Conservation (phyloP, 352 stramenopile genomes). For the Globisporangium paddicum region DNA sequence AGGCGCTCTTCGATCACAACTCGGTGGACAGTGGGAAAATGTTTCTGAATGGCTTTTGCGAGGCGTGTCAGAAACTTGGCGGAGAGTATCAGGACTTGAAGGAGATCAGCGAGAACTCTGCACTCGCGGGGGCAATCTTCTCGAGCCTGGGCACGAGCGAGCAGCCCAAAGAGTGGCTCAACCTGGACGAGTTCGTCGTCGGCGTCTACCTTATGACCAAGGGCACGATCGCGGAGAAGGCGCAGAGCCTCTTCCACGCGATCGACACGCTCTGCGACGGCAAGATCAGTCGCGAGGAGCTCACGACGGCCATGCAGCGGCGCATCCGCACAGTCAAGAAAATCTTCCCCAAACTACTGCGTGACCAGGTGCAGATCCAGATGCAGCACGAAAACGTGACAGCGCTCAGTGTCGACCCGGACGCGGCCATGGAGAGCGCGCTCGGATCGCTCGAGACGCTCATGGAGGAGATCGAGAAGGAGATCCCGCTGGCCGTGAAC, state of each 20-base stretch:
- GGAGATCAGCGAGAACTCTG: constrained; percentile 52
- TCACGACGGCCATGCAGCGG: constrained; percentile 61
- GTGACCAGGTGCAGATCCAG: constrained; percentile 67
- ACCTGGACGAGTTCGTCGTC: constrained; percentile 75
- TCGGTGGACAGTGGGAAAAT: constrained; percentile 49
- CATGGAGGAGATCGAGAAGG: constrained; percentile 76
- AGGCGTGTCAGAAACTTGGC: constrained; percentile 52
- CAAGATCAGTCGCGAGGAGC: constrained; percentile 75
- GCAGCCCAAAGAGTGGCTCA: constrained; percentile 56
- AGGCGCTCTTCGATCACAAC: constrained; percentile 46
- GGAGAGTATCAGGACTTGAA: constrained; percentile 58
- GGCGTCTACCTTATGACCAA: constrained; percentile 82
- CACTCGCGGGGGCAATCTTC: constrained; percentile 68
- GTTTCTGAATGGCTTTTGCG: constrained; percentile 56
- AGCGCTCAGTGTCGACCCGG: constrained; percentile 27
- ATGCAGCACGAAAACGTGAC: constrained; percentile 40
- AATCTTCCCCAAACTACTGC: constrained; percentile 69
- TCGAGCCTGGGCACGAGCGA: constrained; percentile 60
- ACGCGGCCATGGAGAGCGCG: constrained; percentile 49
- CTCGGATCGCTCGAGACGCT: constrained; percentile 57
- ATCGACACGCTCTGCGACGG: constrained; percentile 63
- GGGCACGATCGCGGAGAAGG: constrained; percentile 75
- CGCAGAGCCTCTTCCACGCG: constrained; percentile 66
- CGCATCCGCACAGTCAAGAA: constrained; percentile 68
- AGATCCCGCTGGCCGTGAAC: constrained; percentile 80